Conservation (phyloP, 352 stramenopile species). For the Globisporangium spiculum region DNA sequence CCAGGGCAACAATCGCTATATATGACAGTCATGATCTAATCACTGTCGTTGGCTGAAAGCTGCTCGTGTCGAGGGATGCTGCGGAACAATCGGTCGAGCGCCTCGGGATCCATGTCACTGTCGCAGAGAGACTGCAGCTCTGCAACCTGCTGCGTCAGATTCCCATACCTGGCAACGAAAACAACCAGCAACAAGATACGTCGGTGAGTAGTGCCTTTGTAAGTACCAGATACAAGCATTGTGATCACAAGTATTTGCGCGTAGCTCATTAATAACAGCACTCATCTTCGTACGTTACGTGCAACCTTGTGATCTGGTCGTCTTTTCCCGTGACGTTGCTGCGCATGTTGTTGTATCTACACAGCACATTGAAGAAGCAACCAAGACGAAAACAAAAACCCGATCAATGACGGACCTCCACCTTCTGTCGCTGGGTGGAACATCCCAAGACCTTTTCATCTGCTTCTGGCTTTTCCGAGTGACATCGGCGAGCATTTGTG, state of each 20-base stretch:
- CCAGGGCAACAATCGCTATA: neutral
- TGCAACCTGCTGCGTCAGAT: constrained; percentile 34
- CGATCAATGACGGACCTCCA: too few species aligned
- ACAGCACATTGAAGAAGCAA: neutral
- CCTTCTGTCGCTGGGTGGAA: too few species aligned
- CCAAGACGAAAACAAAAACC: too few species aligned
- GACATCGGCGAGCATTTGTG: constrained; percentile 36
- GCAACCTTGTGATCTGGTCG: constrained; percentile 17
- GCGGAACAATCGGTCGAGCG: constrained; percentile 45
- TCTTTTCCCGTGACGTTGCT: constrained; percentile 28
- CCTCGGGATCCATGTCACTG: constrained; percentile 30
- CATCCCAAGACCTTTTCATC: constrained; percentile 30
- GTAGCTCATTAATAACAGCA: neutral
- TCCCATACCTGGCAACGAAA: constrained; percentile 32
- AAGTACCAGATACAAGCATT: neutral
- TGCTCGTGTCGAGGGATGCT: constrained; percentile 42
- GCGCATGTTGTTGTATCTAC: constrained; percentile 33
- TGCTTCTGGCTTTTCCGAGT: constrained; percentile 39
- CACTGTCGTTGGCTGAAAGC: constrained; percentile 13
- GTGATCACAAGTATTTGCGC: neutral
- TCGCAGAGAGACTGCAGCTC: constrained; percentile 43
- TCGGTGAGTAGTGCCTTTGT: neutral
- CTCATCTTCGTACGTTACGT: constrained; percentile 14
- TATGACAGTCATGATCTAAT: neutral
- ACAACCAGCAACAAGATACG: neutral